Percentiles rank a stretch among this genome's conserved stretches.
Conservation (phyloP, 768 basidiomycete species). For the Amanita polypyramis region DNA sequence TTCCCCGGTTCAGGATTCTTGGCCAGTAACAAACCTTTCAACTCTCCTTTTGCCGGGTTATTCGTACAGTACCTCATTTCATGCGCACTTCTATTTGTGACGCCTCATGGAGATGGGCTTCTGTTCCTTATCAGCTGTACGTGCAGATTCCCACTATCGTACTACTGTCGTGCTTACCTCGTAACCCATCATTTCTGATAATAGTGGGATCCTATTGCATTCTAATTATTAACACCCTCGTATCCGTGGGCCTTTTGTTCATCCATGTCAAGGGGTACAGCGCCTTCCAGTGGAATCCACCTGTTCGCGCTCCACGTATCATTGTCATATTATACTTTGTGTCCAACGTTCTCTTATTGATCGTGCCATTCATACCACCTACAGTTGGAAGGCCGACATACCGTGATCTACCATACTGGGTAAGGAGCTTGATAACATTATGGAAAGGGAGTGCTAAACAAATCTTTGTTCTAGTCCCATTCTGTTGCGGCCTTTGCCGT, state of each 20-base stretch:
- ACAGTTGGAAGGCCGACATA: slow-evolving; percentile 39
- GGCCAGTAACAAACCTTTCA: slow-evolving; percentile 62
- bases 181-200: background rate
- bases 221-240: slow-evolving; percentile 45
- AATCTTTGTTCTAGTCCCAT: slow-evolving; percentile 29
- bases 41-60: slow-evolving; percentile 54
- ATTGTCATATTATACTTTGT: slow-evolving; percentile 46
- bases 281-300: slow-evolving; percentile 49
- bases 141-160: slow-evolving; percentile 13
- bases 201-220: slow-evolving; percentile 50
- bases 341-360: slow-evolving; percentile 55
- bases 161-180: background rate
- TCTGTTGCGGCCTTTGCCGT: slow-evolving; percentile 34
- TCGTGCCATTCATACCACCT: slow-evolving; percentile 57
- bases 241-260: slow-evolving; percentile 54
- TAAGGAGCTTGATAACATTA: slow-evolving; percentile 20
- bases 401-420: slow-evolving; percentile 57
- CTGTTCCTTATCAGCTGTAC: slow-evolving; percentile 56
- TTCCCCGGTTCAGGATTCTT: slow-evolving; percentile 59
- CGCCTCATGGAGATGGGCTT: slow-evolving; percentile 69
- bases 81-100: slow-evolving; percentile 37
- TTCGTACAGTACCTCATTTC: slow-evolving; percentile 54
- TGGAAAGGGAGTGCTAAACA: background rate
- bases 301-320: slow-evolving; percentile 43
- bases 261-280: slow-evolving; percentile 37